phyloP scores from a whole-genome alignment of 2,329 filamentous ascomycete species.

The Claviceps sp. region DNA sequence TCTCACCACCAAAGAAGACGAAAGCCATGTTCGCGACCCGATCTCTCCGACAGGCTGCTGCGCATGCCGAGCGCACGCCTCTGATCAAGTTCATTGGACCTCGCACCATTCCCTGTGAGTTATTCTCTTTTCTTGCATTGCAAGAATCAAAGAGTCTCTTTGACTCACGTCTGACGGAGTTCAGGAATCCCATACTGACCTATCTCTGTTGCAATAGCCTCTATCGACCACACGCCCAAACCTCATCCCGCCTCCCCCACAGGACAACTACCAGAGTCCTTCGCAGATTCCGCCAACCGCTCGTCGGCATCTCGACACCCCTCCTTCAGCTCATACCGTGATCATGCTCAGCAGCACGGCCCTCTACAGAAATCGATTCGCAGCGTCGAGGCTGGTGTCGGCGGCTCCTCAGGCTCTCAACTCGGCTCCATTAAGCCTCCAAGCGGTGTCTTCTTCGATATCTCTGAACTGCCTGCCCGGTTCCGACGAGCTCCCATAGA shows the following conservation, averaged over 20 bases:
- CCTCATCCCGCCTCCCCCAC: constrained; percentile 60
- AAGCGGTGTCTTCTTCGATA: constrained; percentile 72
- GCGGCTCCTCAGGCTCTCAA: constrained; percentile 50
- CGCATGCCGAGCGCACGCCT: constrained; percentile 45
- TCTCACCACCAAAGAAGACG: neutral
- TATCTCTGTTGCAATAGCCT: constrained; percentile 30
- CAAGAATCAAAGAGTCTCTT: neutral
- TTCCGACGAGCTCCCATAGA: constrained; percentile 68
- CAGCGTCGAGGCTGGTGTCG: constrained; percentile 29
- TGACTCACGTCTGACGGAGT: too few species aligned
- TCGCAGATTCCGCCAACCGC: constrained; percentile 23
- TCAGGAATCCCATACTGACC: constrained; percentile 9
- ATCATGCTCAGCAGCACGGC: constrained; percentile 66
- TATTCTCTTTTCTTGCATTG: neutral
- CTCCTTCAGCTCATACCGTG: constrained; percentile 64
- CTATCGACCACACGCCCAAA: constrained; percentile 58
- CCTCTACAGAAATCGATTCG: constrained; percentile 50
- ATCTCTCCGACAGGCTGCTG: constrained; percentile 44
- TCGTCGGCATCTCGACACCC: constrained; percentile 30
- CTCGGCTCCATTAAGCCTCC: constrained; percentile 61
- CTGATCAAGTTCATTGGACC: constrained; percentile 50
- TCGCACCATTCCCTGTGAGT: constrained; percentile 40
- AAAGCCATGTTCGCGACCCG: constrained; percentile 40
- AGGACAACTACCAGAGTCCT: constrained; percentile 45
- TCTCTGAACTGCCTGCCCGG: constrained; percentile 70